Base-by-base conservation (phyloP, 768 basidiomycete species). In the Termitomyces sp. region DNA sequence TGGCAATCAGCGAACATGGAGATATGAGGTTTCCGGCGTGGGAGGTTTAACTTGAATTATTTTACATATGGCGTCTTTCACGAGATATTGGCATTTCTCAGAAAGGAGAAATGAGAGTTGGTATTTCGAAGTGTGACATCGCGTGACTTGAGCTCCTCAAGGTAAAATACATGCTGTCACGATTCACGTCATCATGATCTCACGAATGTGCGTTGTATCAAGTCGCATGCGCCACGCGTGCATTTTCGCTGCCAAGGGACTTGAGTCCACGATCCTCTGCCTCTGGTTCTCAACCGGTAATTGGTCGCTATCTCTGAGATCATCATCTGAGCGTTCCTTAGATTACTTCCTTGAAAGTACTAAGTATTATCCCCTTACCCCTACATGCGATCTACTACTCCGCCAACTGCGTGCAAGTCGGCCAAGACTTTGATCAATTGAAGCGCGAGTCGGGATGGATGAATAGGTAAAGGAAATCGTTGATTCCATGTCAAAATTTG, bases 1-100 rank as follows among this genome's bases (percentile, higher is more conserved):
- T 33, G 16, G 57, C 58, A 9, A 57, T 61, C 4, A 49, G 18
- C 20, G 28, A 61, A 32, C 57, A 49, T 38, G 56, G 57, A 28
- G 47, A 54, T 59, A 12, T 48, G 38, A 43, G 20, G 38, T 46
- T 44, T 41, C 18, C 40, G 32, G 43, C 49, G 32, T 49, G 52
- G 48, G 53, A 58, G 33, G 50, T 56, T 43, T 59, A 23, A 40
- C 1, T n/a, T n/a, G 28, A 13, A 40, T 28, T 26, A 28, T 23
- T 53, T 52, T 26, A 30, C 38, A 23, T 16, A 18, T 7, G 16
- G 7, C 30, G 33, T 14, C 4, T 23, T 13, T 52, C 38, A 26
- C 36, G 14, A 23, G 50, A 52, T 52, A 38, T 38, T 16, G 2
- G 13, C 2, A 36, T 36, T 12, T 10, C 2, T 36, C 10, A 4